Percentiles rank a stretch among this genome's conserved stretches.
Conservation (phyloP, 257 asterid species). For the Solanum rostratum region DNA sequence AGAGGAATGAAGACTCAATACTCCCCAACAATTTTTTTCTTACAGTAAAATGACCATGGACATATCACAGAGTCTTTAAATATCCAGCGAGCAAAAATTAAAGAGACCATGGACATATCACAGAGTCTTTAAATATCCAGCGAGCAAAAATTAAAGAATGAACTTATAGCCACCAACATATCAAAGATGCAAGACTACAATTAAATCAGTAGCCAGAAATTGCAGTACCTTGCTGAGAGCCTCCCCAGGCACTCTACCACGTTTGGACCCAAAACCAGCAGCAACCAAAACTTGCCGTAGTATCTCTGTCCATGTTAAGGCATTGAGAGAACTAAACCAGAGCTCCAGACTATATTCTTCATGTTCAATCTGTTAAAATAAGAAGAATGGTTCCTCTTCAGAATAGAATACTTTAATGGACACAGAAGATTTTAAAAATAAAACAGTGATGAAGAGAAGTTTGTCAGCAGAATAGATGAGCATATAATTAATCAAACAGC, state of each 20-base stretch:
- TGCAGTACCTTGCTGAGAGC: conserved; percentile 50
- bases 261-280: conserved; percentile 88
- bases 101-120: not conserved
- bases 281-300: conserved; percentile 66
- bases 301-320: conserved; percentile 91
- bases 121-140: not conserved
- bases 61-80: not conserved
- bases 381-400: not conserved
- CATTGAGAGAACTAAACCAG: conserved; percentile 78
- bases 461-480: not conserved
- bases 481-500: not conserved
- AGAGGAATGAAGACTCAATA: not conserved
- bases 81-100: not conserved
- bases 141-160: not conserved
- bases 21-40: not conserved
- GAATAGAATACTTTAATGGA: not conserved
- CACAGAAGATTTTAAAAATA: not conserved
- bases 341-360: conserved; percentile 32
- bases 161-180: not conserved
- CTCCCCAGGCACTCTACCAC: conserved; percentile 21
- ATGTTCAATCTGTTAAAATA: conserved; percentile 53
- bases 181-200: not conserved
- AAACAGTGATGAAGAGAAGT: not conserved
- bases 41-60: not conserved
- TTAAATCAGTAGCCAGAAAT: conserved; percentile 6